These are phyloP conservation scores for Ulota crispa DNA, from an alignment of 225 moss, liverwort and hornwort species.

Conservation along the genomic window DNA sequence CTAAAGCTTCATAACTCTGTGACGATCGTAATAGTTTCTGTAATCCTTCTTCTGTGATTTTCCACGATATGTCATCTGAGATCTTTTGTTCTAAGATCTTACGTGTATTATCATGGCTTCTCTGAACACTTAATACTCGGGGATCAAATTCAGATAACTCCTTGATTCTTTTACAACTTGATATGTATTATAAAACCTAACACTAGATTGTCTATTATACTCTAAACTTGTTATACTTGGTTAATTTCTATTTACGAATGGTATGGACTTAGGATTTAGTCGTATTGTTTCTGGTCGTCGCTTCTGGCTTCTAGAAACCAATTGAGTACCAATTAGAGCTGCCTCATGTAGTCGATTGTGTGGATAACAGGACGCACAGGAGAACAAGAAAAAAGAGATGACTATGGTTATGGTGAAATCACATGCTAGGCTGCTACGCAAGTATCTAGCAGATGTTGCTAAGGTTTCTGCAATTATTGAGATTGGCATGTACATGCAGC, in stretches of 20 bases:
- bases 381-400: conserved; percentile 81
- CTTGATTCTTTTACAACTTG: too few species aligned
- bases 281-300: conserved; percentile 11
- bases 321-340: conserved; percentile 3
- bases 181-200: background rate
- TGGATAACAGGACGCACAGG: conserved; percentile 71
- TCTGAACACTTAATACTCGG: background rate
- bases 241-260: background rate
- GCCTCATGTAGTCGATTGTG: conserved; percentile 4
- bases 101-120: conserved; percentile 10
- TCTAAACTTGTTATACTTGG: background rate
- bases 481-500: conserved; percentile 87
- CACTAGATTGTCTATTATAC: background rate
- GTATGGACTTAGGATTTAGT: background rate
- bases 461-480: conserved; percentile 89
- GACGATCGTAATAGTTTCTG: background rate
- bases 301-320: conserved; percentile 12
- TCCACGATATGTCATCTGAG: background rate
- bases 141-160: too few species aligned
- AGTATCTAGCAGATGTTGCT: conserved; percentile 85
- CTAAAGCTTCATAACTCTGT: background rate
- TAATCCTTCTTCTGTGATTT: background rate
- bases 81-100: conserved; percentile 8
- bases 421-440: conserved; percentile 85
- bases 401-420: conserved; percentile 88